Percentiles rank a stretch among this genome's conserved stretches.
Evolutionary conservation across 352 stramenopile species (phyloP).

Genomic region (Globisporangium middletonii): DNA sequence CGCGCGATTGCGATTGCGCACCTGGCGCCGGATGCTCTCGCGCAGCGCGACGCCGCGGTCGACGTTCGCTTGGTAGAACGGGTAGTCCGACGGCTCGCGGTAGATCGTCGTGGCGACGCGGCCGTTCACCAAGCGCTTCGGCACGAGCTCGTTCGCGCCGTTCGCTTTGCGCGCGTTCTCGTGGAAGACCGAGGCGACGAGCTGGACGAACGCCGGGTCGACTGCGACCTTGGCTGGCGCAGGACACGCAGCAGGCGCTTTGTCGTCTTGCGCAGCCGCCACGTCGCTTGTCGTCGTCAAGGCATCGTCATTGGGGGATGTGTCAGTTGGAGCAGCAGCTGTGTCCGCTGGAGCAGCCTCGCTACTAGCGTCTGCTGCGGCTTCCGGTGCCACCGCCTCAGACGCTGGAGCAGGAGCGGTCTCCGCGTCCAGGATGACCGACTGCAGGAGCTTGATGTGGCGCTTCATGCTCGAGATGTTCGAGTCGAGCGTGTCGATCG

Average conservation of each 20-base stretch:
- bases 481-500: constrained; percentile 72
- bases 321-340: not conserved
- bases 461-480: constrained; percentile 64
- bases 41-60: constrained; percentile 34
- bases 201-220: constrained; percentile 53
- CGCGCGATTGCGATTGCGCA: constrained; percentile 53
- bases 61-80: constrained; percentile 74
- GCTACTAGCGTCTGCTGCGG: not conserved
- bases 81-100: constrained; percentile 60
- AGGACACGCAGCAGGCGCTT: not conserved
- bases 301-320: not conserved
- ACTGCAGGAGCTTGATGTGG: constrained; percentile 54
- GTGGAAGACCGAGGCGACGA: constrained; percentile 56
- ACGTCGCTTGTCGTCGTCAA: not conserved
- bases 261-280: not conserved
- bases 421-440: constrained; percentile 35
- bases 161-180: constrained; percentile 52
- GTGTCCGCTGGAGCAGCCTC: too few relatives aligned
- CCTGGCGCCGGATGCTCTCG: constrained; percentile 54
- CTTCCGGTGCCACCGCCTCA: not conserved
- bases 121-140: constrained; percentile 45
- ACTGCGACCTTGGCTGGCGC: constrained; percentile 45
- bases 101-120: constrained; percentile 57
- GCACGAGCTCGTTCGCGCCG: constrained; percentile 48
- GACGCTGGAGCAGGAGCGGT: not conserved